Percentiles rank a stretch among this genome's conserved stretches.
phyloP scores from a whole-genome alignment of 371 early-diverging fungal genomes.

The Mucor ambiguus region DNA sequence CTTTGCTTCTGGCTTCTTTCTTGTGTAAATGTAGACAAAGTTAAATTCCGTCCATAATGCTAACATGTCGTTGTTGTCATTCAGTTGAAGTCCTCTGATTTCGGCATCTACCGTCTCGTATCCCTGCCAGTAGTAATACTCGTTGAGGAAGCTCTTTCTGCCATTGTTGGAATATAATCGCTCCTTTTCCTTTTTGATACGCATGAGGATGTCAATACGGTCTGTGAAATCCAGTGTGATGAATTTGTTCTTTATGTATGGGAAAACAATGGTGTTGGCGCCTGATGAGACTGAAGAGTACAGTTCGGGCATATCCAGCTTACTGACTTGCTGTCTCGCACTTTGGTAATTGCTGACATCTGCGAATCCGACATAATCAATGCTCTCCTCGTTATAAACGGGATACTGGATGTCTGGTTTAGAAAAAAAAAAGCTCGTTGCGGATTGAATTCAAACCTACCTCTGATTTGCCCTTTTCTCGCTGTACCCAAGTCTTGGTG shows the following conservation, averaged over 20 bases:
- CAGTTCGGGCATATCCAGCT: slow-evolving; percentile 5
- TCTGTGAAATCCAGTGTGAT: slow-evolving; percentile 40
- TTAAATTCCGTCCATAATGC: slow-evolving; percentile 47
- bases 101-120: slow-evolving; percentile 26
- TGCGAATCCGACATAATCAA: slow-evolving; percentile 39
- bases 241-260: slow-evolving; percentile 36
- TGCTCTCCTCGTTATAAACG: slow-evolving; percentile 28
- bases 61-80: slow-evolving; percentile 29
- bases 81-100: slow-evolving; percentile 33
- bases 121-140: slow-evolving; percentile 34
- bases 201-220: slow-evolving; percentile 28
- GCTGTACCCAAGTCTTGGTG: slow-evolving; percentile 14
- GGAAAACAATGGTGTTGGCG: slow-evolving; percentile 36
- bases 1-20: slow-evolving; percentile 7
- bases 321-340: background rate
- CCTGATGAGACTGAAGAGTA: slow-evolving; percentile 26
- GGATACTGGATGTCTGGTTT: slow-evolving; percentile 21
- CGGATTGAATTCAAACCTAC: background rate
- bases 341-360: slow-evolving; percentile 32
- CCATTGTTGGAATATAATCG: slow-evolving; percentile 28
- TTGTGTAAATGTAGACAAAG: slow-evolving; percentile 32
- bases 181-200: slow-evolving; percentile 18
- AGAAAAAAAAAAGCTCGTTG: background rate
- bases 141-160: slow-evolving; percentile 18
- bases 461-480: slow-evolving; percentile 22